Evolutionary conservation across 2,329 filamentous ascomycete species (phyloP).

Genomic region (Corynespora cassiicola): DNA sequence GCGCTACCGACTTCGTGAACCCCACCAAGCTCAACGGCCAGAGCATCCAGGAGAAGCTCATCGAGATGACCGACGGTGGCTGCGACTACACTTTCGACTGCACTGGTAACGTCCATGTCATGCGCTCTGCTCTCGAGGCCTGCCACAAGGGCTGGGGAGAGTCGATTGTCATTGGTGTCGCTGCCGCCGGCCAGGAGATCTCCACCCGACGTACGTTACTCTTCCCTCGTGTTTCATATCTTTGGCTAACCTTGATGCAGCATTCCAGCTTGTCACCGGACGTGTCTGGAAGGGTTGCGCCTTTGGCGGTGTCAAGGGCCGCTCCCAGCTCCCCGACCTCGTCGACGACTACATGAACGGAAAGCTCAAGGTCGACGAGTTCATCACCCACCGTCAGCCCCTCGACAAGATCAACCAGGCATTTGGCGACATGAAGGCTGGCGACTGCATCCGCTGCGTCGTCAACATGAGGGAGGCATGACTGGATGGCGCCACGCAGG

Average conservation of each 20-base stretch:
- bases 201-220: slow-evolving; percentile 80
- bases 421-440: slow-evolving; percentile 92
- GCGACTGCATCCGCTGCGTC: slow-evolving; percentile 96
- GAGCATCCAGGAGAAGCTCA: slow-evolving; percentile 87
- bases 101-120: slow-evolving; percentile 95
- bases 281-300: slow-evolving; percentile 98
- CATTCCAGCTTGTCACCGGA: slow-evolving; percentile 98
- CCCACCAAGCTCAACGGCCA: slow-evolving; percentile 71
- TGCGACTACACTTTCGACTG: slow-evolving; percentile 99
- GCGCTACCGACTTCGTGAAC: slow-evolving; percentile 96
- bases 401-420: slow-evolving; percentile 85
- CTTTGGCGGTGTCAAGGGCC: slow-evolving; percentile 97
- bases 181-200: slow-evolving; percentile 95
- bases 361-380: slow-evolving; percentile 96
- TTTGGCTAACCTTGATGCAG: slow-evolving; percentile 52
- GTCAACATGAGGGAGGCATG: slow-evolving; percentile 68
- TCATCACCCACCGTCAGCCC: slow-evolving; percentile 94
- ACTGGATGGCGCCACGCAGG: slow-evolving; percentile 13
- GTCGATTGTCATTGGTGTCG: slow-evolving; percentile 97
- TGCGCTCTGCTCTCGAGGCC: slow-evolving; percentile 93
- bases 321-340: slow-evolving; percentile 85
- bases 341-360: slow-evolving; percentile 90
- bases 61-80: slow-evolving; percentile 97
- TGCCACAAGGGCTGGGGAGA: slow-evolving; percentile 99
- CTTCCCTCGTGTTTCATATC: not conserved